Conservation (phyloP, 257 asterid species). For the Echites panduratus region DNA sequence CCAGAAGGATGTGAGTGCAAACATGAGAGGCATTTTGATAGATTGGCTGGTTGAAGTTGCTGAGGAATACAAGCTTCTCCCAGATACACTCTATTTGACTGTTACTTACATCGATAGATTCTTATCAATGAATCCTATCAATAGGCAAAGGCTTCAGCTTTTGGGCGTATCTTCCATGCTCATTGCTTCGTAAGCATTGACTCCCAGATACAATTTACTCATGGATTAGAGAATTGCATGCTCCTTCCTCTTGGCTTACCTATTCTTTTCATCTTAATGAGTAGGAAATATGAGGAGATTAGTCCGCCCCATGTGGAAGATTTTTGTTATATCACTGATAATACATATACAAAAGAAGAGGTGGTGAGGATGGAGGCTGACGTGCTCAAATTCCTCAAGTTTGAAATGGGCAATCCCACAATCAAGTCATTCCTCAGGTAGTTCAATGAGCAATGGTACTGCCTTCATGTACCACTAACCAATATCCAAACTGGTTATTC, state of each 20-base stretch:
- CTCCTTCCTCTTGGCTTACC: background rate
- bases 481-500: too few relatives aligned
- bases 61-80: constrained; percentile 76
- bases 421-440: constrained; percentile 76
- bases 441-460: background rate
- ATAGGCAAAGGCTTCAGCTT: constrained; percentile 72
- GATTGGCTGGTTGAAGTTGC: constrained; percentile 96
- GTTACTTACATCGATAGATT: constrained; percentile 67
- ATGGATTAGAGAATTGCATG: background rate
- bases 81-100: constrained; percentile 64
- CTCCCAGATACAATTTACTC: background rate
- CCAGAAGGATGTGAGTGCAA: constrained; percentile 68
- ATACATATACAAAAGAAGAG: constrained; percentile 53
- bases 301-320: constrained; percentile 75
- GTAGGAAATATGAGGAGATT: constrained; percentile 89
- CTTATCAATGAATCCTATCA: constrained; percentile 43
- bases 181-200: constrained; percentile 74
- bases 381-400: constrained; percentile 61
- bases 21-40: constrained; percentile 79
- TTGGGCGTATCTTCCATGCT: constrained; percentile 99
- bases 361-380: constrained; percentile 83
- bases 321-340: constrained; percentile 73
- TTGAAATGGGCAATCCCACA: constrained; percentile 86
- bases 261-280: background rate
- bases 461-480: background rate